These are phyloP conservation scores for Penicillium sp. DNA, from an alignment of 2,329 filamentous ascomycete genomes.

Conservation along the genomic window DNA sequence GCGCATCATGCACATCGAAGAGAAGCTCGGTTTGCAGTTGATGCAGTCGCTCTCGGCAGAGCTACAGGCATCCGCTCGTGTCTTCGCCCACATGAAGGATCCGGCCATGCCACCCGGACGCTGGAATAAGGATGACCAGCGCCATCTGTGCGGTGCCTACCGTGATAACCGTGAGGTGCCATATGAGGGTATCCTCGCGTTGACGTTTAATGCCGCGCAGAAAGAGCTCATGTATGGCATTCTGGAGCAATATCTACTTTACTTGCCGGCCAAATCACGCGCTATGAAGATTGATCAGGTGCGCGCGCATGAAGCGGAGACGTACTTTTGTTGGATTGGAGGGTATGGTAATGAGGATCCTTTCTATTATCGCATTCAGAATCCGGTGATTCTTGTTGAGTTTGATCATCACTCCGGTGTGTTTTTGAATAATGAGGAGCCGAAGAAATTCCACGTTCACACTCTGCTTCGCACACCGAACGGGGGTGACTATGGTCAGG, in stretches of 20 bases:
- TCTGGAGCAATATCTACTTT: conserved; percentile 64
- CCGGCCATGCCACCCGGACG: conserved; percentile 60
- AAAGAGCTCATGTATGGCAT: conserved; percentile 58
- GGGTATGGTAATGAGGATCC: conserved; percentile 64
- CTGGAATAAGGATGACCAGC: conserved; percentile 79
- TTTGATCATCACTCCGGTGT: conserved; percentile 80
- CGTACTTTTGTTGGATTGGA: conserved; percentile 76
- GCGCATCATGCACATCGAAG: conserved; percentile 64
- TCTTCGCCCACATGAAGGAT: conserved; percentile 62
- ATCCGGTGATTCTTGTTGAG: conserved; percentile 70
- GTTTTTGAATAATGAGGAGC: conserved; percentile 69
- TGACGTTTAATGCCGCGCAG: conserved; percentile 45
- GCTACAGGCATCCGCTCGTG: conserved; percentile 52
- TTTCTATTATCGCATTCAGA: conserved; percentile 77
- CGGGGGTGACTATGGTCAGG: conserved; percentile 70
- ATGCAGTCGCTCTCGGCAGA: conserved; percentile 62
- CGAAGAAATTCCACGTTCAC: conserved; percentile 76
- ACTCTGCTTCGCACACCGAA: conserved; percentile 71
- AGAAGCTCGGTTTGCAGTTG: conserved; percentile 61
- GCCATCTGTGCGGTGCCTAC: conserved; percentile 74
- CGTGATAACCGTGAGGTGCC: conserved; percentile 75
- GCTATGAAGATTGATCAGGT: conserved; percentile 56
- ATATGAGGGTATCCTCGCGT: conserved; percentile 64
- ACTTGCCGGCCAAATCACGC: conserved; percentile 60
- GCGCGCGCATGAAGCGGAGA: conserved; percentile 61